Evolutionary conservation across 2,329 filamentous ascomycete genomes (phyloP), one percentile per base, ranked within the genome.

Genomic region (Reticulascus tulasneorum): DNA sequence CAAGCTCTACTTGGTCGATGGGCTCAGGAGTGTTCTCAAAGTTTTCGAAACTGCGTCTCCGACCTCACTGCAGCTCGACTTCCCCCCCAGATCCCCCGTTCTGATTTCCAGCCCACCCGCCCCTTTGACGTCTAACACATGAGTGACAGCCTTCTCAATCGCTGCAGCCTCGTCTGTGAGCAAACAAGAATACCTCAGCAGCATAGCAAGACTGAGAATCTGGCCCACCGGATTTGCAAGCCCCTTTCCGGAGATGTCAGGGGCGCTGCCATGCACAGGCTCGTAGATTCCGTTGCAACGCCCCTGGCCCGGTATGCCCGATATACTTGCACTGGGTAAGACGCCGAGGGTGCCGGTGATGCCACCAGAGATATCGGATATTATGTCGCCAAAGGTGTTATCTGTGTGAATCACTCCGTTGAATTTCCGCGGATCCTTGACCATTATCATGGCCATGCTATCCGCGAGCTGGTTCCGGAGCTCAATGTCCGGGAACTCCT

Each of bases 181-280:
- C 33, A 35, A n/a, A n/a, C n/a, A n/a, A n/a, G n/a, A 86, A 62
- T 87, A 87, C 52, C 84, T 78, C 45, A 88, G 67, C 71, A 88
- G 76, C 82, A 88, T 84, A 37, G 80, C 80, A 18, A 85, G 62
- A 32, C 81, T 86, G 24, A 87, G 69, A 21, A 87, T 78, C 47
- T 81, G 78, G 2, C 82, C 84, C 22, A 87, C 71, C 0, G 84
- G 84, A 62, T 88, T 87, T 35, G 84, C 82, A 26, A 85, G 71
- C 24, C 79, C 79, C 55, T 84, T 73, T 38, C 84, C 84, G 7
- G 79, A 77, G 46, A 88, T 87, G 48, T 88, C 84, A 9, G 84
- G 84, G 3, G 84, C 84, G 34, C 54, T 76, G 66, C 82, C 84
- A 54, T 88, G 84, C 36, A 88, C 85, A 5, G 84, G 84, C 63